Evolutionary conservation across 768 basidiomycete species (phyloP).

Genomic region (Macrolepiota fuliginosa): DNA sequence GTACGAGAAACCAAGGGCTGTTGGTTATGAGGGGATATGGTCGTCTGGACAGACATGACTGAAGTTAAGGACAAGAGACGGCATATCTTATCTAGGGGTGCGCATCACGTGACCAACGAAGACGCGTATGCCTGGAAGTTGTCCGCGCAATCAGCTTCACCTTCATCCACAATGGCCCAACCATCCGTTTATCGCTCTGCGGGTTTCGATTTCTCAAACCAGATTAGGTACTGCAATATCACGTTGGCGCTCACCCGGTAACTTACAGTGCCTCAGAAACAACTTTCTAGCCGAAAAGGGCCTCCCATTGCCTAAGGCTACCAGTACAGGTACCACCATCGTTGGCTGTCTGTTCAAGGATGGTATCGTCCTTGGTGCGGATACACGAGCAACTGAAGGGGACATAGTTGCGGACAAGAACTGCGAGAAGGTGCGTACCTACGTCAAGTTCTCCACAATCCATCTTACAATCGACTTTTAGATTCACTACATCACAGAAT

Average conservation of each 20-base stretch:
- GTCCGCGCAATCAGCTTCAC: background rate
- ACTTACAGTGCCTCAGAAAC: conserved; percentile 47
- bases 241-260: background rate
- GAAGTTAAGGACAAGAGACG: background rate
- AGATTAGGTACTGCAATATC: conserved; percentile 46
- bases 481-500: conserved; percentile 97
- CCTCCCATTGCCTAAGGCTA: conserved; percentile 74
- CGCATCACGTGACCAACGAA: background rate
- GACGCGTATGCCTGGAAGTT: conserved; percentile 13
- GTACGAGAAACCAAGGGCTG: conserved; percentile 61
- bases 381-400: conserved; percentile 94
- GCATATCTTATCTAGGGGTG: conserved; percentile 1
- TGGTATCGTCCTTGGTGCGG: conserved; percentile 93
- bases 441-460: background rate
- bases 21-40: conserved; percentile 81
- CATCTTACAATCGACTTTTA: conserved; percentile 26
- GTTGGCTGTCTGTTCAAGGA: conserved; percentile 93
- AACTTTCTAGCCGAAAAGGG: conserved; percentile 70
- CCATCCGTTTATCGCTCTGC: conserved; percentile 46
- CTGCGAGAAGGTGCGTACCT: conserved; percentile 85
- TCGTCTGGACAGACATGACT: conserved; percentile 61
- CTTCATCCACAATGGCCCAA: conserved; percentile 37
- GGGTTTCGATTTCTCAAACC: conserved; percentile 81
- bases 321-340: conserved; percentile 96
- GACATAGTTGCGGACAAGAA: conserved; percentile 98